Conservation (phyloP, 345 rosid genomes). For the Nasturtium officinale region DNA sequence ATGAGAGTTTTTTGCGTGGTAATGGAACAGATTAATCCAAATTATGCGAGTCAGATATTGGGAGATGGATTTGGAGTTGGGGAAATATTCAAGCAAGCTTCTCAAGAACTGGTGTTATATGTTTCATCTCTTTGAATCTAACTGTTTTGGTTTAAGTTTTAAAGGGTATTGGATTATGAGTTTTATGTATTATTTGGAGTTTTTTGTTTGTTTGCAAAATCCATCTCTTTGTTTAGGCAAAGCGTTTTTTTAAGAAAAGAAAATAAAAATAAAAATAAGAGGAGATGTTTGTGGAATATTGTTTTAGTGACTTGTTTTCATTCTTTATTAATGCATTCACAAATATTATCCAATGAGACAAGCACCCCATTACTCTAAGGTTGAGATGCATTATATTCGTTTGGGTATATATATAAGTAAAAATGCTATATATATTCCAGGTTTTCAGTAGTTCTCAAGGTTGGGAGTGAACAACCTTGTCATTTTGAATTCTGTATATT, state of each 20-base stretch:
- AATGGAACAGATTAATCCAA: slow-evolving; percentile 29
- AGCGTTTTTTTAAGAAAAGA: neutral
- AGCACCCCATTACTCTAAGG: neutral
- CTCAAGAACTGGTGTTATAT: slow-evolving; percentile 42
- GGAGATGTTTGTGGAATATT: neutral
- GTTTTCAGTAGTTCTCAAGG: neutral
- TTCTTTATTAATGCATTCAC: slow-evolving; percentile 1
- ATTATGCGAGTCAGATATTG: slow-evolving; percentile 37
- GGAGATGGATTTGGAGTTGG: slow-evolving; percentile 48
- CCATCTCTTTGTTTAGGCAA: slow-evolving; percentile 4
- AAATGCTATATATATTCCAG: neutral
- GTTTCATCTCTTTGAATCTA: slow-evolving; percentile 24
- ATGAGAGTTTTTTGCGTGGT: neutral
- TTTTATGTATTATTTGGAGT: too few species aligned
- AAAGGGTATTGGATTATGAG: neutral
- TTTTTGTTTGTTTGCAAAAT: neutral
- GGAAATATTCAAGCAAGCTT: slow-evolving; percentile 63
- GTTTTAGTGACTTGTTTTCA: neutral
- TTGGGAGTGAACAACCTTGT: neutral
- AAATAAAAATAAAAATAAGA: neutral
- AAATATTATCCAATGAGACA: neutral
- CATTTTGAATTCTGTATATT: neutral
- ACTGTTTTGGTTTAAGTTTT: slow-evolving; percentile 1
- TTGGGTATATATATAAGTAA: neutral
- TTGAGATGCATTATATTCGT: neutral